A percentile compares a stretch with the other conserved stretches of the same genome.
These are phyloP conservation scores for Raphanus raphanistrum DNA, from an alignment of 345 rosid species.

Conservation along the genomic window DNA sequence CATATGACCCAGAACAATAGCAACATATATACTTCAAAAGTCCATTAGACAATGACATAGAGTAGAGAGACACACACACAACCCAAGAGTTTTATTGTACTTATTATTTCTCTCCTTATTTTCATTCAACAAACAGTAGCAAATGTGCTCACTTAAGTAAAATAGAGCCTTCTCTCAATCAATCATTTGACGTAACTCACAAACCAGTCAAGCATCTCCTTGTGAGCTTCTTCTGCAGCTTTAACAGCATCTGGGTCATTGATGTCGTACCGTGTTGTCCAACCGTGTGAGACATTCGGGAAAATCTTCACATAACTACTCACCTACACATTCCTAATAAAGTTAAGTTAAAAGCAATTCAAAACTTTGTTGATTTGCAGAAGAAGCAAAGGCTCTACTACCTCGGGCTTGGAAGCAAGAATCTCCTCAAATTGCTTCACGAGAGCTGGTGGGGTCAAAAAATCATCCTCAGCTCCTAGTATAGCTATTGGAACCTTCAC, in stretches of 20 bases:
- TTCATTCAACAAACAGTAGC: not conserved
- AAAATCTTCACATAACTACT: slow-evolving; percentile 56
- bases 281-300: slow-evolving; percentile 61
- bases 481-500: slow-evolving; percentile 53
- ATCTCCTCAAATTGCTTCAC: slow-evolving; percentile 56
- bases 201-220: slow-evolving; percentile 62
- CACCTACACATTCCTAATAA: slow-evolving; percentile 25
- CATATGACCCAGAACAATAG: not conserved
- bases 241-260: slow-evolving; percentile 49
- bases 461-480: slow-evolving; percentile 64
- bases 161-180: not conserved
- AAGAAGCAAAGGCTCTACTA: slow-evolving; percentile 34
- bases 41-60: not conserved
- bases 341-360: not conserved
- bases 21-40: not conserved
- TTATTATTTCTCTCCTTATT: slow-evolving; percentile 1
- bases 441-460: slow-evolving; percentile 44
- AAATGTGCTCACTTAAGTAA: not conserved
- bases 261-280: slow-evolving; percentile 53
- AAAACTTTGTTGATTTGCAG: not conserved
- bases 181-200: slow-evolving; percentile 47
- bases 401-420: slow-evolving; percentile 50
- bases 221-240: slow-evolving; percentile 63
- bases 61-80: not conserved
- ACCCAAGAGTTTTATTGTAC: slow-evolving; percentile 1